Evolutionary conservation across 2,329 filamentous ascomycete genomes (phyloP).

Genomic region (Mycosphaerella sp.): DNA sequence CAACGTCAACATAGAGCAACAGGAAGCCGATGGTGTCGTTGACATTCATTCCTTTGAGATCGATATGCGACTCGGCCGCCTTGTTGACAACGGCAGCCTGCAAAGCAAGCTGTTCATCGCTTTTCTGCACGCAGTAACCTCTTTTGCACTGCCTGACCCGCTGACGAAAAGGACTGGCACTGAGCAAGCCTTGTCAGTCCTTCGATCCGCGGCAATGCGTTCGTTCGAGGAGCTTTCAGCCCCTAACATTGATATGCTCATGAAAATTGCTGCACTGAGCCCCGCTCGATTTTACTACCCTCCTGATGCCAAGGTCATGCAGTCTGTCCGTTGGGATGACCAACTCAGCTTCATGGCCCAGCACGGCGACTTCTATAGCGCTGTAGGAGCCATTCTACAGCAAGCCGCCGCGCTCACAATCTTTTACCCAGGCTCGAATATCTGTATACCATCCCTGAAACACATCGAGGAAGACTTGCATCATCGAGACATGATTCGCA

Average conservation of each 20-base stretch:
- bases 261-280: slow-evolving; percentile 29
- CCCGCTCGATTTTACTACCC: slow-evolving; percentile 43
- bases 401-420: too few relatives aligned
- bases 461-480: slow-evolving; percentile 1
- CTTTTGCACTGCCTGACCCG: slow-evolving; percentile 50
- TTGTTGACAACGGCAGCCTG: slow-evolving; percentile 50
- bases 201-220: slow-evolving; percentile 19
- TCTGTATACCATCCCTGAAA: not conserved
- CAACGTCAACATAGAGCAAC: slow-evolving; percentile 27
- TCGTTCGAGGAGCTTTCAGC: slow-evolving; percentile 24
- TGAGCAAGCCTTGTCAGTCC: slow-evolving; percentile 44
- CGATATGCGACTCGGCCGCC: slow-evolving; percentile 52
- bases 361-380: slow-evolving; percentile 11
- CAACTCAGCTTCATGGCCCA: slow-evolving; percentile 29
- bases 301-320: slow-evolving; percentile 34
- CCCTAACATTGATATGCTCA: slow-evolving; percentile 21
- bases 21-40: slow-evolving; percentile 36
- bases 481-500: slow-evolving; percentile 10
- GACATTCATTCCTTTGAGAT: slow-evolving; percentile 50
- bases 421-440: slow-evolving; percentile 1
- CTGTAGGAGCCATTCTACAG: slow-evolving; percentile 2
- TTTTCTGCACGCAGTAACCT: slow-evolving; percentile 55
- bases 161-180: slow-evolving; percentile 55
- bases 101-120: slow-evolving; percentile 35
- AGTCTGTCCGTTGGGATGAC: slow-evolving; percentile 40